Conservation (phyloP, 2,329 filamentous ascomycete species). For the Colletotrichum shisoi region DNA sequence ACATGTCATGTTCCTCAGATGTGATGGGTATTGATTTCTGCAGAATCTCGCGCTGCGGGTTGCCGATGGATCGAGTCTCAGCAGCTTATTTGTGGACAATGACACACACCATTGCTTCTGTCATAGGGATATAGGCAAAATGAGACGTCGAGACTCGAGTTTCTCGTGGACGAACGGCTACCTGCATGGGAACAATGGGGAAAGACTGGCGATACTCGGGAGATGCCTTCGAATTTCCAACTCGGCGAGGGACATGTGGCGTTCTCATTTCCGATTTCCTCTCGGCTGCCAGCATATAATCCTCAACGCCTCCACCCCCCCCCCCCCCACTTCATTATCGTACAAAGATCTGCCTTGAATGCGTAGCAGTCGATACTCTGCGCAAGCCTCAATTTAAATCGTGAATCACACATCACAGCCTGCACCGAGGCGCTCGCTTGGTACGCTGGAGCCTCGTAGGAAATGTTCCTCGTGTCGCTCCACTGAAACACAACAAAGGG, state of each 20-base stretch:
- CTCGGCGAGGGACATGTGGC: slow-evolving; percentile 3
- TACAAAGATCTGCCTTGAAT: slow-evolving; percentile 21
- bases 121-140: neutral
- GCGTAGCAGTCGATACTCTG: neutral
- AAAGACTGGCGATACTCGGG: neutral
- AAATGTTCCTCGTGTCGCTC: slow-evolving; percentile 10
- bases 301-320: too few relatives aligned
- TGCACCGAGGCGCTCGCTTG: slow-evolving; percentile 11
- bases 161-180: neutral
- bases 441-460: slow-evolving; percentile 10
- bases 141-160: neutral
- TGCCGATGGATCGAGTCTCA: slow-evolving; percentile 4
- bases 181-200: neutral
- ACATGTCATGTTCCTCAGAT: neutral
- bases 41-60: slow-evolving; percentile 18
- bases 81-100: neutral
- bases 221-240: neutral
- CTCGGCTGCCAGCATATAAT: slow-evolving; percentile 17
- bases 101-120: neutral
- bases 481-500: slow-evolving; percentile 4
- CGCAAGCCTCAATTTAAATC: neutral
- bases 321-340: neutral
- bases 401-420: slow-evolving; percentile 4
- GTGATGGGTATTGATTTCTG: slow-evolving; percentile 2
- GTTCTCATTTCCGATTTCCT: slow-evolving; percentile 6